Conservation (phyloP, 2,329 filamentous ascomycete genomes). For the Spiromastix sp. region DNA sequence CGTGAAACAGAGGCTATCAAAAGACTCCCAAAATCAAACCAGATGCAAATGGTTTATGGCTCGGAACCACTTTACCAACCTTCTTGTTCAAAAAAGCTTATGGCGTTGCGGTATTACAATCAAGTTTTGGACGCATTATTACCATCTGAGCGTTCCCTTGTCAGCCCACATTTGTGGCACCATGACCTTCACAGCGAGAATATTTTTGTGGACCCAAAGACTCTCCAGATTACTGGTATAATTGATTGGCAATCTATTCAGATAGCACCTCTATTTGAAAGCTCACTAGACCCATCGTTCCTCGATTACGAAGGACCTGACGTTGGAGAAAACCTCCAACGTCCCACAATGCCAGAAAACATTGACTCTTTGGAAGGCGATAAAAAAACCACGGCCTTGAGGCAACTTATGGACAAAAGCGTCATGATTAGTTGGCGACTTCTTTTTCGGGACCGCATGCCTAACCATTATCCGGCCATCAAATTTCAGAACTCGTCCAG, state of each 20-base stretch:
- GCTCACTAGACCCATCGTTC: slow-evolving; percentile 18
- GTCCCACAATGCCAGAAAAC: slow-evolving; percentile 9
- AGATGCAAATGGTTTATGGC: slow-evolving; percentile 7
- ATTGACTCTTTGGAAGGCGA: slow-evolving; percentile 2
- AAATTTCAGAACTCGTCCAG: slow-evolving; percentile 6
- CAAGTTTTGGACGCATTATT: slow-evolving; percentile 5
- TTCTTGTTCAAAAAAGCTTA: slow-evolving; percentile 15
- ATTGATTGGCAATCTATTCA: slow-evolving; percentile 23
- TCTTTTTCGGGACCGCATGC: slow-evolving; percentile 7
- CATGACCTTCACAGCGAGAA: slow-evolving; percentile 20
- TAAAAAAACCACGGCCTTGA: slow-evolving; percentile 1
- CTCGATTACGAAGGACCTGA: slow-evolving; percentile 19
- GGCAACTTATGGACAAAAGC: slow-evolving; percentile 3
- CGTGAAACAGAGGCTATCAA: slow-evolving; percentile 5
- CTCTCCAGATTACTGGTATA: slow-evolving; percentile 17
- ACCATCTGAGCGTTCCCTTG: background rate
- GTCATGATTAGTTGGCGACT: slow-evolving; percentile 10
- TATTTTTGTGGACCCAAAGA: slow-evolving; percentile 20
- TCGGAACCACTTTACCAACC: slow-evolving; percentile 15
- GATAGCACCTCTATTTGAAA: slow-evolving; percentile 20
- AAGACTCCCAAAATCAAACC: slow-evolving; percentile 5
- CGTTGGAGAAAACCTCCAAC: slow-evolving; percentile 16
- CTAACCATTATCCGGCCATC: slow-evolving; percentile 5
- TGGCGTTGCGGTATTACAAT: slow-evolving; percentile 15
- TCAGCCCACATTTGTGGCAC: slow-evolving; percentile 17